phyloP scores from a whole-genome alignment of 2,329 filamentous ascomycete species.

The Xylariaceae sp. region DNA sequence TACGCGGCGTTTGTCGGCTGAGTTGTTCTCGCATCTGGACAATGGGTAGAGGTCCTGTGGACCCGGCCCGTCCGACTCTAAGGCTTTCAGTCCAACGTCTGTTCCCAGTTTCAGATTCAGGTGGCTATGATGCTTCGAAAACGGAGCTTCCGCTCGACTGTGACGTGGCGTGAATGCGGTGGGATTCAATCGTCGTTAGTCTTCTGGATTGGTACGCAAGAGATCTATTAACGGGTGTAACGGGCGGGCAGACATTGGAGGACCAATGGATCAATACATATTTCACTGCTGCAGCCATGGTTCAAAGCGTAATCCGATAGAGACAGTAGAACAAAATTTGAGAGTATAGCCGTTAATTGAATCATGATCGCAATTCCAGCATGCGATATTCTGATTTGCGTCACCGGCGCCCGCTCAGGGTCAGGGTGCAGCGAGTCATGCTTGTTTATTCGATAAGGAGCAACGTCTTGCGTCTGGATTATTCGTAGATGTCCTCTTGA shows the following conservation, averaged over 20 bases:
- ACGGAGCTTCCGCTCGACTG: not conserved
- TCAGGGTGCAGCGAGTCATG: not conserved
- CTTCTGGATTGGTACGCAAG: not conserved
- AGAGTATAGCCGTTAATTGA: constrained; percentile 1
- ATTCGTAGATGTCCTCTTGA: too few relatives aligned
- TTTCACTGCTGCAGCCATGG: constrained; percentile 1
- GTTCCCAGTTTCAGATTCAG: not conserved
- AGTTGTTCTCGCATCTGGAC: constrained; percentile 32
- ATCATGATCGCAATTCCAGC: not conserved
- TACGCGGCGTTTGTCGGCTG: constrained; percentile 33
- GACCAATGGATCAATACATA: constrained; percentile 1
- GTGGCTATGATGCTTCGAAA: not conserved
- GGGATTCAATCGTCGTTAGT: not conserved
- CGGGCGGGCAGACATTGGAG: not conserved
- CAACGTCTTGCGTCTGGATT: too few relatives aligned
- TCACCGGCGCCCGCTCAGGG: not conserved
- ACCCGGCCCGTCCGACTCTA: not conserved
- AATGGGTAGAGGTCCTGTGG: constrained; percentile 16
- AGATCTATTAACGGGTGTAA: constrained; percentile 1
- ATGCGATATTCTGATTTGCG: not conserved
- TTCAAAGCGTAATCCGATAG: constrained; percentile 1
- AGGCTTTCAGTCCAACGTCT: not conserved
- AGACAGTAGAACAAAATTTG: constrained; percentile 1
- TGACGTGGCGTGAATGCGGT: not conserved
- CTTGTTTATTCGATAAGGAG: too few relatives aligned